These are phyloP conservation scores for Amphicarpaea edgeworthii DNA, from an alignment of 306 rosid species.

Conservation along the genomic window DNA sequence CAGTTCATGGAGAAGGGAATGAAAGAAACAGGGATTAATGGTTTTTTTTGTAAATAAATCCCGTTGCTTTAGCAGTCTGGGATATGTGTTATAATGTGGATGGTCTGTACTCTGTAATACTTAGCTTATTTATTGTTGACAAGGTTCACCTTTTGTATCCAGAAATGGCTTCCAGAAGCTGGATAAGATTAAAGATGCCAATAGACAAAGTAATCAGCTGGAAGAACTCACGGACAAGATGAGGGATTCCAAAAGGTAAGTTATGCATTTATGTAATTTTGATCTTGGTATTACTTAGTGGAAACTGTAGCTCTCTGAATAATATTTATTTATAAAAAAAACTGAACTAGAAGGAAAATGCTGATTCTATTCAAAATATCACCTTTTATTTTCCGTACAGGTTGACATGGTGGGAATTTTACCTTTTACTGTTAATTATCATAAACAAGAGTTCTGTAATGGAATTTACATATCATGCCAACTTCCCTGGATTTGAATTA, in stretches of 20 bases:
- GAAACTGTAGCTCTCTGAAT: constrained; percentile 18
- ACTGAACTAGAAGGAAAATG: constrained; percentile 37
- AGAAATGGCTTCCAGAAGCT: constrained; percentile 98
- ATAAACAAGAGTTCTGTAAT: constrained; percentile 1
- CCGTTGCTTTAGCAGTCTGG: neutral
- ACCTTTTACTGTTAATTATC: constrained; percentile 23
- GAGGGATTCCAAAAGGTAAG: constrained; percentile 95
- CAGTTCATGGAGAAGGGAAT: neutral
- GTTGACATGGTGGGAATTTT: neutral
- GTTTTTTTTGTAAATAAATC: constrained; percentile 21
- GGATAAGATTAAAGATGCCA: constrained; percentile 95
- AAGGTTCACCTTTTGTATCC: constrained; percentile 42
- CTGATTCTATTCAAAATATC: constrained; percentile 32
- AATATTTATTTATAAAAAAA: constrained; percentile 3
- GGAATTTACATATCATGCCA: constrained; percentile 17
- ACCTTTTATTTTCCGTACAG: neutral
- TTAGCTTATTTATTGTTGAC: constrained; percentile 21
- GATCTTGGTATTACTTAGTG: constrained; percentile 24
- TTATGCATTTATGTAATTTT: constrained; percentile 19
- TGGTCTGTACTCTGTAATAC: constrained; percentile 16
- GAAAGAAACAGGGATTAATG: neutral
- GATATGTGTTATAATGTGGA: constrained; percentile 26
- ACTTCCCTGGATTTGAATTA: constrained; percentile 30
- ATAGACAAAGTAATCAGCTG: constrained; percentile 90
- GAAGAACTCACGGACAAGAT: constrained; percentile 95